Conservation (phyloP, 2,329 filamentous ascomycete genomes). For the Anthostomella pinea region DNA sequence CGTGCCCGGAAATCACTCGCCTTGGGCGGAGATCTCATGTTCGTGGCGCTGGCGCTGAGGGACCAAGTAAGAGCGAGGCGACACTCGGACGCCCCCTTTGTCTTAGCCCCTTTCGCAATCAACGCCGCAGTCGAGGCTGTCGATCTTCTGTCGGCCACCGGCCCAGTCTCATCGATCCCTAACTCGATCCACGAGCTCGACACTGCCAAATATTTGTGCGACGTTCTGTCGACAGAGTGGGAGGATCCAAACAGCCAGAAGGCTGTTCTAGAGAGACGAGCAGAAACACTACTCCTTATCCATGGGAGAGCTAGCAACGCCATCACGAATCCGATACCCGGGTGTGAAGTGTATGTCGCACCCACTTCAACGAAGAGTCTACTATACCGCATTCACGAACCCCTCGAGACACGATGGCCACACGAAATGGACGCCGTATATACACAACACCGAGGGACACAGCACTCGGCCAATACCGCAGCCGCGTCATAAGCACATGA, state of each 20-base stretch:
- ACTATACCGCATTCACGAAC: background rate
- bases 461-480: no score
- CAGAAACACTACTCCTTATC: background rate
- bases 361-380: background rate
- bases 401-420: background rate
- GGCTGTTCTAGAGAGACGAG: background rate
- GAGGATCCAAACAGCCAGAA: background rate
- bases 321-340: background rate
- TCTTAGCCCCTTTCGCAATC: background rate
- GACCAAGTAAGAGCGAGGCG: background rate
- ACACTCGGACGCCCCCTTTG: background rate
- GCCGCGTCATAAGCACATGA: no score
- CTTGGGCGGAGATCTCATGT: background rate
- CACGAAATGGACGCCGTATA: constrained; percentile 1
- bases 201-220: background rate
- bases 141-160: background rate
- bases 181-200: background rate
- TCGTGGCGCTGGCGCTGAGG: background rate
- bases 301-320: background rate
- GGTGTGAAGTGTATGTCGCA: background rate
- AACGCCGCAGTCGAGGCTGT: constrained; percentile 1
- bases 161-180: background rate
- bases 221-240: background rate
- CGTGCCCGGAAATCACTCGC: constrained; percentile 2
- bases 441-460: background rate